Conservation (phyloP, 768 basidiomycete genomes). For the Coprinellus aureogranulatus region DNA sequence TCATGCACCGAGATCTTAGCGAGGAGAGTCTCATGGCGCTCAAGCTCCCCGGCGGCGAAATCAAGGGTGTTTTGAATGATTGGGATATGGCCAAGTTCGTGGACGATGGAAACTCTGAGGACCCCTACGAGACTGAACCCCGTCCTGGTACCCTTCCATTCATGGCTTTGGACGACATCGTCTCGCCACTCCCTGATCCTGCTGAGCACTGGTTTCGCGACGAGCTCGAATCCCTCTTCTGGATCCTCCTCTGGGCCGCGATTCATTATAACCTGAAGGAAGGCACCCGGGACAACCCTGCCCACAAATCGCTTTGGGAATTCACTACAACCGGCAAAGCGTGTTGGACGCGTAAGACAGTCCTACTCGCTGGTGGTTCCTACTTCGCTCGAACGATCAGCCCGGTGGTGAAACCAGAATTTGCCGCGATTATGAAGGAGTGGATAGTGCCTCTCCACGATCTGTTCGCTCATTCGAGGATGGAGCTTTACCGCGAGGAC, state of each 20-base stretch:
- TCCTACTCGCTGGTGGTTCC: neutral
- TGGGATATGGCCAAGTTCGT: slow-evolving; percentile 23
- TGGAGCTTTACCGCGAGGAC: neutral
- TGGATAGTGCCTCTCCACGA: slow-evolving; percentile 15
- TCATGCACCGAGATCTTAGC: slow-evolving; percentile 33
- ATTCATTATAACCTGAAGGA: slow-evolving; percentile 3
- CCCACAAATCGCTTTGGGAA: neutral
- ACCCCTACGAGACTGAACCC: slow-evolving; percentile 14
- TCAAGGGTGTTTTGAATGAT: slow-evolving; percentile 25
- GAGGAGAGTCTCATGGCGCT: slow-evolving; percentile 28
- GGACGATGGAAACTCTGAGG: slow-evolving; percentile 5
- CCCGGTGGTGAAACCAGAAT: neutral
- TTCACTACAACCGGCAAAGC: neutral
- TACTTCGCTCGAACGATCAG: neutral
- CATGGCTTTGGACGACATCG: slow-evolving; percentile 27
- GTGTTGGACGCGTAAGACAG: neutral
- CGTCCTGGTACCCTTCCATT: slow-evolving; percentile 28
- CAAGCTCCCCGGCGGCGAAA: neutral
- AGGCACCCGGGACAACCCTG: neutral
- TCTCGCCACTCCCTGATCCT: neutral
- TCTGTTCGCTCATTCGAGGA: slow-evolving; percentile 1
- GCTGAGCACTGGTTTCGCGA: slow-evolving; percentile 18
- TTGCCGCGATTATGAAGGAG: slow-evolving; percentile 3
- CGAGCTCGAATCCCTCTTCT: slow-evolving; percentile 23
- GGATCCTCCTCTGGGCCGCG: slow-evolving; percentile 22